A percentile compares a stretch with the other conserved stretches of the same genome.
Evolutionary conservation across 192 early-diverging fungal species (phyloP).

Genomic region (Kickxella alabastrina): DNA sequence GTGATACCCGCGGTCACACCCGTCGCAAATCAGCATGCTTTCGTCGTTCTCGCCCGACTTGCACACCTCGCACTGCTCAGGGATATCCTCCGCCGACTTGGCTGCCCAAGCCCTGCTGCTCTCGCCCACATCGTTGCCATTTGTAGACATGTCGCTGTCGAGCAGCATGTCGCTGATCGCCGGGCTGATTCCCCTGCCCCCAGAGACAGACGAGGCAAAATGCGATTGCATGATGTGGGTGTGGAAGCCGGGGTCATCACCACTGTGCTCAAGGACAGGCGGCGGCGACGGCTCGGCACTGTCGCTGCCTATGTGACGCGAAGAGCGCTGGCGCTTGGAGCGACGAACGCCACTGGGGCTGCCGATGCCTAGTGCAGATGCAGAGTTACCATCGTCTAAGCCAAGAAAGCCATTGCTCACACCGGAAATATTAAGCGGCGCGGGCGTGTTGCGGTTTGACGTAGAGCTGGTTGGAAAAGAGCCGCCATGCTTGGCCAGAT

Average conservation of each 20-base stretch:
- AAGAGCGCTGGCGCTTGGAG: constrained; percentile 38
- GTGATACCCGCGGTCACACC: constrained; percentile 82
- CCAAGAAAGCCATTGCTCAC: too few species aligned
- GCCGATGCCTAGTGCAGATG: not conserved
- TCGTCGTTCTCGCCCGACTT: constrained; percentile 54
- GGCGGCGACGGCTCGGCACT: not conserved
- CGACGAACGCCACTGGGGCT: constrained; percentile 18
- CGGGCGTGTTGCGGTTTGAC: not conserved
- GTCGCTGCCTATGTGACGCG: constrained; percentile 1
- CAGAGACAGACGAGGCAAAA: constrained; percentile 1
- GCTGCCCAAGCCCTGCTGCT: too few species aligned
- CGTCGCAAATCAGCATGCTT: constrained; percentile 80
- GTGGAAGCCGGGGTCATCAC: constrained; percentile 10
- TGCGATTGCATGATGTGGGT: too few species aligned
- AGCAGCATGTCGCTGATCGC: not conserved
- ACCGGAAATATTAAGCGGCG: not conserved
- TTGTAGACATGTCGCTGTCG: not conserved
- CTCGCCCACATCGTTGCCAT: too few species aligned
- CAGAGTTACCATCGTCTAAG: not conserved
- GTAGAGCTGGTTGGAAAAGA: too few species aligned
- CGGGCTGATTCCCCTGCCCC: too few species aligned
- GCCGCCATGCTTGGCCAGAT: constrained; percentile 54
- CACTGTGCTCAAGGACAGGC: too few species aligned
- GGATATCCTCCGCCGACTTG: constrained; percentile 26
- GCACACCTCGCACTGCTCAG: constrained; percentile 47